Conservation (phyloP, 1,284 basidiomycete species). For the Pseudozyma sp. region DNA sequence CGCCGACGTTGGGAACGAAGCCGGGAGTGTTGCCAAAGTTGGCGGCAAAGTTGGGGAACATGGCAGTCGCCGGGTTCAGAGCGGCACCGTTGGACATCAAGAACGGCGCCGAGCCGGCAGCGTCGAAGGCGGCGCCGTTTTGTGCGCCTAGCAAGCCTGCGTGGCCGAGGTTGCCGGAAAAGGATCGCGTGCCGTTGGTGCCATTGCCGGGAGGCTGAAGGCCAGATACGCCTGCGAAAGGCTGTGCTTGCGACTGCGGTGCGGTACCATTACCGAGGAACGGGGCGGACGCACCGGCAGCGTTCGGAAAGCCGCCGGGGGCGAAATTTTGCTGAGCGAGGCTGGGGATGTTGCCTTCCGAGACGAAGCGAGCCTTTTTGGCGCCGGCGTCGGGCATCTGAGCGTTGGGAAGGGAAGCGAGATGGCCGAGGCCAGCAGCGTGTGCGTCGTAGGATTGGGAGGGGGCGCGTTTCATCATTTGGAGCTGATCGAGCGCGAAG, state of each 20-base stretch:
- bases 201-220: slow-evolving; percentile 49
- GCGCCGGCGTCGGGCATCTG: slow-evolving; percentile 28
- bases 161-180: slow-evolving; percentile 48
- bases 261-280: slow-evolving; percentile 31
- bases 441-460: slow-evolving; percentile 56
- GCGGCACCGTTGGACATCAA: slow-evolving; percentile 25
- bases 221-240: slow-evolving; percentile 27
- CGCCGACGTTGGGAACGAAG: slow-evolving; percentile 39
- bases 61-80: slow-evolving; percentile 26
- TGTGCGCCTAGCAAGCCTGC: slow-evolving; percentile 28
- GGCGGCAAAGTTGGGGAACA: slow-evolving; percentile 39
- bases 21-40: slow-evolving; percentile 34
- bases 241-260: slow-evolving; percentile 18
- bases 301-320: slow-evolving; percentile 18
- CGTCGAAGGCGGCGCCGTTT: slow-evolving; percentile 24
- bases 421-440: slow-evolving; percentile 33
- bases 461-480: slow-evolving; percentile 58
- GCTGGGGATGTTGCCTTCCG: slow-evolving; percentile 56
- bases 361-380: slow-evolving; percentile 60
- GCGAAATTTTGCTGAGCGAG: slow-evolving; percentile 40
- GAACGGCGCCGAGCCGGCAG: slow-evolving; percentile 31
- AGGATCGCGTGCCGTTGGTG: slow-evolving; percentile 51
- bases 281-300: slow-evolving; percentile 6
- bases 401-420: slow-evolving; percentile 21
- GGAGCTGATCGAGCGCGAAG: slow-evolving; percentile 41